phyloP scores from a whole-genome alignment of 306 rosid genomes.

The Prunus padus region DNA sequence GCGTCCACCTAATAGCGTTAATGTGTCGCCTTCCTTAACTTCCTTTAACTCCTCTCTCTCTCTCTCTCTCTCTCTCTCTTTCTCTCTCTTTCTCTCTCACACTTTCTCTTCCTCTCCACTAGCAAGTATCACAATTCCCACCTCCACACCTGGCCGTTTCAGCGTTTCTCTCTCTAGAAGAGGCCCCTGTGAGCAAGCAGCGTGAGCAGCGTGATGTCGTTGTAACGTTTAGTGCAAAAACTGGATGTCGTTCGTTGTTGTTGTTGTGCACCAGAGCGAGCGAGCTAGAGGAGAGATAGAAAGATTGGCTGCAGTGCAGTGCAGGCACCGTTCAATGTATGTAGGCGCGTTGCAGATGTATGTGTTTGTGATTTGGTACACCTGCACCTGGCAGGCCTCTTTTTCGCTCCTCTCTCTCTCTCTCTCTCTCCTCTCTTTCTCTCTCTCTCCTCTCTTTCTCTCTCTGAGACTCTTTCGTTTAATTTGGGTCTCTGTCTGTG shows the following conservation, averaged over 20 bases:
- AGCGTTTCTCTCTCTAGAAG: background rate
- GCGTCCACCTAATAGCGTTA: background rate
- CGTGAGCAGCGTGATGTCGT: background rate
- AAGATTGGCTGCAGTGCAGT: background rate
- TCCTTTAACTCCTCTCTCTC: slow-evolving; percentile 10
- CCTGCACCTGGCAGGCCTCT: slow-evolving; percentile 26
- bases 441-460: background rate
- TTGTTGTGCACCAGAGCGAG: too few species aligned
- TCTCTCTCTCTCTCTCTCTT: background rate
- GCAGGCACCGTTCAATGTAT: background rate
- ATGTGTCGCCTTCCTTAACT: background rate
- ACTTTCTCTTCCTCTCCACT: slow-evolving; percentile 17
- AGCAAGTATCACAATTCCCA: background rate
- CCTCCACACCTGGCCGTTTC: slow-evolving; percentile 21
- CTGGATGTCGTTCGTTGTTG: too few species aligned
- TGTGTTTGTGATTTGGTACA: slow-evolving; percentile 1
- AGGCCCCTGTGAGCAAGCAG: background rate
- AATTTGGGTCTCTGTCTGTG: slow-evolving; percentile 10
- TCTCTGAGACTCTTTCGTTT: background rate
- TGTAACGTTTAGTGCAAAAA: background rate
- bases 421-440: background rate
- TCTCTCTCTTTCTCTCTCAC: background rate
- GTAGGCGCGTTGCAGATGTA: background rate
- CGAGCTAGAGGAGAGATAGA: slow-evolving; percentile 2
- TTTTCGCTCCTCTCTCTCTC: background rate